These are phyloP conservation scores for Darksidea phi DNA, from an alignment of 495 filamentous ascomycete genomes.

Conservation along the genomic window DNA sequence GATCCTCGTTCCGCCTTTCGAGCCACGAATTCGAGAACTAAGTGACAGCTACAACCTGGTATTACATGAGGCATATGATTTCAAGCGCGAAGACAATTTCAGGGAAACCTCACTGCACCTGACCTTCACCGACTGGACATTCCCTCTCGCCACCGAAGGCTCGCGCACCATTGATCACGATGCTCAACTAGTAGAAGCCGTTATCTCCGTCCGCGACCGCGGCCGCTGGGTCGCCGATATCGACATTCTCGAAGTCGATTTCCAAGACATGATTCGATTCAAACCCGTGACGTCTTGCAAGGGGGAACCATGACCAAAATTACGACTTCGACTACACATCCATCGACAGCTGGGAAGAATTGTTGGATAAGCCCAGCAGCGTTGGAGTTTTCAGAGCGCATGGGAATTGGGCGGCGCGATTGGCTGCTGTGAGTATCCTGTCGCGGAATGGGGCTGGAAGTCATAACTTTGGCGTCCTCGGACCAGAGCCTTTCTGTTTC, in stretches of 20 bases:
- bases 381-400: slow-evolving; percentile 1
- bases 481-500: not conserved
- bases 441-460: not conserved
- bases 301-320: not conserved
- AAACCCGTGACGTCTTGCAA: not conserved
- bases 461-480: not conserved
- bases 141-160: slow-evolving; percentile 32
- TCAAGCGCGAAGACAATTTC: slow-evolving; percentile 36
- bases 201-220: slow-evolving; percentile 42
- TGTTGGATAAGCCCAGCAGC: slow-evolving; percentile 1
- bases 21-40: not conserved
- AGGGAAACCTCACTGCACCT: slow-evolving; percentile 45
- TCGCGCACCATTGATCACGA: slow-evolving; percentile 35
- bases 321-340: slow-evolving; percentile 5
- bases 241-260: slow-evolving; percentile 32
- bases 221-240: slow-evolving; percentile 46
- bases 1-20: not conserved
- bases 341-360: slow-evolving; percentile 11
- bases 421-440: slow-evolving; percentile 1
- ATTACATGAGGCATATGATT: slow-evolving; percentile 7
- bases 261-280: not conserved
- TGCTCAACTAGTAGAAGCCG: slow-evolving; percentile 38
- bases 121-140: slow-evolving; percentile 42
- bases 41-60: not conserved
- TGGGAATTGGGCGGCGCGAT: slow-evolving; percentile 4